Conservation (phyloP, 2,329 filamentous ascomycete species). For the Sporothrix sp. region DNA sequence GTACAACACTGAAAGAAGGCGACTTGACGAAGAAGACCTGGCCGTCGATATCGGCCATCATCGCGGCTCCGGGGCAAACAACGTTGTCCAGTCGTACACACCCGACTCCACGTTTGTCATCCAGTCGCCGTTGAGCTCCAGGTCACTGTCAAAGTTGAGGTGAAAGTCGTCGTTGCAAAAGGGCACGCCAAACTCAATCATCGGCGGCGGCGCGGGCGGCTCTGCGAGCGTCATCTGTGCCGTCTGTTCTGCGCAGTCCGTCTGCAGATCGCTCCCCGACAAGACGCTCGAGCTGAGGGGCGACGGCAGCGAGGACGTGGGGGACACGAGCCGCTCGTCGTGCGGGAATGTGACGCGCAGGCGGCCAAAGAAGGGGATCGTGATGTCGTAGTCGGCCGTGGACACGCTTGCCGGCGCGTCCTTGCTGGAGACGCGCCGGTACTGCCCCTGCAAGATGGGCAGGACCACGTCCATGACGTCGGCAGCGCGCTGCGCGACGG, state of each 20-base stretch:
- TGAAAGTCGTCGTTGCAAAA: neutral
- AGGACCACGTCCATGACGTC: conserved; percentile 6
- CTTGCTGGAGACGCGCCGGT: neutral
- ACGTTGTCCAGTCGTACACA: conserved; percentile 1
- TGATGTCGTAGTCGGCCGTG: neutral
- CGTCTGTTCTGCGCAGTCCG: neutral
- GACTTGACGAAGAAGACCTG: too few relatives aligned
- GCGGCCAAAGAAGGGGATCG: conserved; percentile 3
- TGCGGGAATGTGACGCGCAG: neutral
- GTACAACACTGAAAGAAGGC: too few relatives aligned
- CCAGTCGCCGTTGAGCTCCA: conserved; percentile 4
- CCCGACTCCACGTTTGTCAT: neutral
- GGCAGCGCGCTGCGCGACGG: conserved; percentile 1
- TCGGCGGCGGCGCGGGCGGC: neutral
- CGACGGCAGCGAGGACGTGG: neutral
- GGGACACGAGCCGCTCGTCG: neutral
- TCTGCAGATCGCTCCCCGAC: neutral
- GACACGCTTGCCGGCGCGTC: neutral
- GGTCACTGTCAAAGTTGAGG: neutral
- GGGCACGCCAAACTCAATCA: neutral
- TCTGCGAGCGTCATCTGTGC: neutral
- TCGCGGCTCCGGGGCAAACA: conserved; percentile 7
- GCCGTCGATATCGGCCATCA: too few relatives aligned
- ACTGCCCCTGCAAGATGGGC: conserved; percentile 1
- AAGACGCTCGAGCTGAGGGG: too few relatives aligned